A percentile compares a stretch with the other conserved stretches of the same genome.
Evolutionary conservation across 2,329 filamentous ascomycete species (phyloP).

Genomic region (Cladosporium velox): DNA sequence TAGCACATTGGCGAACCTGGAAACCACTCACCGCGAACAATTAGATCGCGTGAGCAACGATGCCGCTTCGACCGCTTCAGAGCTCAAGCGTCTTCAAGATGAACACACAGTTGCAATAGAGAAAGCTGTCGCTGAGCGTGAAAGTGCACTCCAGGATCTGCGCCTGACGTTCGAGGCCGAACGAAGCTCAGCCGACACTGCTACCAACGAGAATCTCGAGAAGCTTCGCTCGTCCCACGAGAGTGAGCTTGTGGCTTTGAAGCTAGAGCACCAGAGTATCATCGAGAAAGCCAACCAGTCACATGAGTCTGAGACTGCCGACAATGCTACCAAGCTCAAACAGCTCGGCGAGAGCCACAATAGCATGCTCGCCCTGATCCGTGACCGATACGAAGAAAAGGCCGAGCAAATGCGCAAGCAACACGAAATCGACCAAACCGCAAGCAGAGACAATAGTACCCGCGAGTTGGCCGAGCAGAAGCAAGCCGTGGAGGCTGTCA

Average conservation of each 20-base stretch:
- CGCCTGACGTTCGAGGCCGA: background rate
- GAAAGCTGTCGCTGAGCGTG: background rate
- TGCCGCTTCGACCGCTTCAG: background rate
- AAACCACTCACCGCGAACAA: slow-evolving; percentile 6
- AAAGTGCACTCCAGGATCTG: background rate
- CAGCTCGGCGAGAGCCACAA: slow-evolving; percentile 10
- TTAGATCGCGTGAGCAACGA: slow-evolving; percentile 5
- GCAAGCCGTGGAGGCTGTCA: background rate
- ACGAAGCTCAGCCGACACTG: background rate
- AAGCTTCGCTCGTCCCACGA: background rate
- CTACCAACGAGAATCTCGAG: background rate
- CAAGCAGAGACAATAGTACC: background rate
- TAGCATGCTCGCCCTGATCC: slow-evolving; percentile 2
- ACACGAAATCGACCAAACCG: background rate
- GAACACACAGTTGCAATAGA: background rate
- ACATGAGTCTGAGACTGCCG: background rate
- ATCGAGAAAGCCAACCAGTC: background rate
- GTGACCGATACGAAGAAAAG: slow-evolving; percentile 14
- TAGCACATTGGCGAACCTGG: background rate
- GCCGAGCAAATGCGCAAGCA: slow-evolving; percentile 11
- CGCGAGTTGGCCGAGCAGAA: background rate
- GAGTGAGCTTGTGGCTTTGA: background rate
- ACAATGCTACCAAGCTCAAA: background rate
- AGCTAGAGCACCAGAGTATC: background rate
- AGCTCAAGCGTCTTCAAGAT: background rate